These are phyloP conservation scores for Dactylellina leptospora DNA, from an alignment of 2,329 filamentous ascomycete genomes.

Conservation along the genomic window DNA sequence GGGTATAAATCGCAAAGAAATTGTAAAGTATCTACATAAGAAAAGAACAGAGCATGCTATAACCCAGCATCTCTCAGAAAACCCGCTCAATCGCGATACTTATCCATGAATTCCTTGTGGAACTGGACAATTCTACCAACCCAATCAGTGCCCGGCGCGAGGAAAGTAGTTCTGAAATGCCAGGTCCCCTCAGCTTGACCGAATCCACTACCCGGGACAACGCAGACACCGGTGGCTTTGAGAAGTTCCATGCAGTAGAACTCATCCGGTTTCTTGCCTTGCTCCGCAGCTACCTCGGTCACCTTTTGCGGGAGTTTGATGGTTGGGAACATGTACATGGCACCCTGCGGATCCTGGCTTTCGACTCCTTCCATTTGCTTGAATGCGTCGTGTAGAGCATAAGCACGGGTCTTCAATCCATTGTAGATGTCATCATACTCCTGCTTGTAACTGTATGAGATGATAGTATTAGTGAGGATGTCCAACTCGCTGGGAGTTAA, in stretches of 20 bases:
- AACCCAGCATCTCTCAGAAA: neutral
- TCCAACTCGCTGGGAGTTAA: neutral
- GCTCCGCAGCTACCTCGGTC: conserved; percentile 75
- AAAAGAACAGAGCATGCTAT: conserved; percentile 1
- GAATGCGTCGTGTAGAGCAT: conserved; percentile 88
- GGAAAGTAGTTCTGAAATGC: conserved; percentile 96
- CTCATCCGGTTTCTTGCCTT: conserved; percentile 81
- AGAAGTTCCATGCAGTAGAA: conserved; percentile 93
- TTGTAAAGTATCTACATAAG: conserved; percentile 30
- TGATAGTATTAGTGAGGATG: conserved; percentile 13
- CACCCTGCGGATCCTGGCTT: conserved; percentile 84
- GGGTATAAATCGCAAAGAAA: conserved; percentile 18
- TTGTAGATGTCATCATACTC: conserved; percentile 86
- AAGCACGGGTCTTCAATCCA: conserved; percentile 79
- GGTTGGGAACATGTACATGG: conserved; percentile 99
- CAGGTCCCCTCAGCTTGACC: conserved; percentile 90
- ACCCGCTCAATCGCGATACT: conserved; percentile 64
- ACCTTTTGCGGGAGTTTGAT: conserved; percentile 82
- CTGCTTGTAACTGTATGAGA: conserved; percentile 70
- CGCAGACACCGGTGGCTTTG: conserved; percentile 92
- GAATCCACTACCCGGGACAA: conserved; percentile 91
- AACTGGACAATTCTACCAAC: conserved; percentile 86
- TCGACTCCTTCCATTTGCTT: conserved; percentile 93
- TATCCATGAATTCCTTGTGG: conserved; percentile 87
- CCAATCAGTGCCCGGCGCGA: conserved; percentile 96